Conservation (phyloP, 202 grass and related monocot genomes). For the Dendrocalamus latiflorus region DNA sequence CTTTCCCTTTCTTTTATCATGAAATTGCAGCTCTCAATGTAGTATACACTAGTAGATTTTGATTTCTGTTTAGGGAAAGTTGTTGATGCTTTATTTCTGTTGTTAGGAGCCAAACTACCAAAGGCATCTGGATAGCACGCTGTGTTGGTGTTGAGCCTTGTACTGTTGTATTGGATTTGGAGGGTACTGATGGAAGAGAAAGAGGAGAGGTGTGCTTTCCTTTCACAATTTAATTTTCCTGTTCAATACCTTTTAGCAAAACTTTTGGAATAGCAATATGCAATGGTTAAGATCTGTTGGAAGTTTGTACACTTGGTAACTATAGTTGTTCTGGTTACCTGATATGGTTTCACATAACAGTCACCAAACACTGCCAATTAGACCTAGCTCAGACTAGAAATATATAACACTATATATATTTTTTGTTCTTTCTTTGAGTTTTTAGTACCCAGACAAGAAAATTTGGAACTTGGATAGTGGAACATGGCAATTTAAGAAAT, state of each 20-base stretch:
- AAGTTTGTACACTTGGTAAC: neutral
- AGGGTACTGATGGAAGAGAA: constrained; percentile 91
- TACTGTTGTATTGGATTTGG: constrained; percentile 76
- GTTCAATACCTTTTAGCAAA: neutral
- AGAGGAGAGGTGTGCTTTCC: constrained; percentile 63
- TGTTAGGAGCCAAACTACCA: constrained; percentile 86
- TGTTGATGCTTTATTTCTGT: constrained; percentile 17
- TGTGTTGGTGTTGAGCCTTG: constrained; percentile 73
- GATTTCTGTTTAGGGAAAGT: neutral
- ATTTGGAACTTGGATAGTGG: neutral
- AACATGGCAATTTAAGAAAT: neutral
- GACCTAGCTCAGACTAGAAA: neutral
- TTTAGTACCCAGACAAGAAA: neutral
- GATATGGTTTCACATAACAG: neutral
- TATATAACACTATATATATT: neutral
- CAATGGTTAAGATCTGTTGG: neutral
- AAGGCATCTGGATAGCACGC: constrained; percentile 80
- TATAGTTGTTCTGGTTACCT: neutral
- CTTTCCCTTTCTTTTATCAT: neutral
- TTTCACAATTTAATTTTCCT: neutral
- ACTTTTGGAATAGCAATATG: neutral
- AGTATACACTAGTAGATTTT: neutral
- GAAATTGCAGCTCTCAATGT: neutral
- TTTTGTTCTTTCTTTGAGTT: neutral
- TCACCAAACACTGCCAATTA: neutral